These are phyloP conservation scores for Termitomyces sp. DNA, from an alignment of 768 basidiomycete genomes.

Conservation along the genomic window DNA sequence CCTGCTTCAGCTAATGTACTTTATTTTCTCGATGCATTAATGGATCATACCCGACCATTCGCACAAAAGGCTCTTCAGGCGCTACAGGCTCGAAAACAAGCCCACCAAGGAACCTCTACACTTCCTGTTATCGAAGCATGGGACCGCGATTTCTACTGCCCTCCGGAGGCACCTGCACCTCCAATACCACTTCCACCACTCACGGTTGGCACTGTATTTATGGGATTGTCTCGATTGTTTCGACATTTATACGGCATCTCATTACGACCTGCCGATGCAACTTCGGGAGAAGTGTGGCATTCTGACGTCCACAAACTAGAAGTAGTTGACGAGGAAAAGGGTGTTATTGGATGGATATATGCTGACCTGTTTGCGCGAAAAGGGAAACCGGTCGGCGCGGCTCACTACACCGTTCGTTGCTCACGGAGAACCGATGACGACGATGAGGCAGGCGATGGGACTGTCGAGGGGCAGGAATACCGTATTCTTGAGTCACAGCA, in stretches of 20 bases:
- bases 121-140: constrained; percentile 81
- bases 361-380: constrained; percentile 82
- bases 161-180: constrained; percentile 70
- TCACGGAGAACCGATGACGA: constrained; percentile 91
- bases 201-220: constrained; percentile 87
- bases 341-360: constrained; percentile 91
- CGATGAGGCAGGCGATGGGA: constrained; percentile 64
- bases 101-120: constrained; percentile 51
- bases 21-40: constrained; percentile 77
- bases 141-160: constrained; percentile 94
- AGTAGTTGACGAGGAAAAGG: constrained; percentile 85
- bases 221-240: constrained; percentile 80
- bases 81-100: constrained; percentile 67
- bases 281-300: constrained; percentile 87
- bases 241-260: constrained; percentile 82
- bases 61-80: constrained; percentile 70
- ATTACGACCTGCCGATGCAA: constrained; percentile 61
- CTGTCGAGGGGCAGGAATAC: constrained; percentile 30
- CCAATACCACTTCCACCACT: constrained; percentile 67
- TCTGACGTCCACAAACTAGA: constrained; percentile 84
- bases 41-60: constrained; percentile 73
- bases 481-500: constrained; percentile 43
- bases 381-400: constrained; percentile 87
- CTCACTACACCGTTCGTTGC: constrained; percentile 97
- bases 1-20: constrained; percentile 65